Evolutionary conservation across 73 alveolate species (phyloP), one percentile per base, ranked within the genome.

Genomic region (Durusdinium trenchii): DNA sequence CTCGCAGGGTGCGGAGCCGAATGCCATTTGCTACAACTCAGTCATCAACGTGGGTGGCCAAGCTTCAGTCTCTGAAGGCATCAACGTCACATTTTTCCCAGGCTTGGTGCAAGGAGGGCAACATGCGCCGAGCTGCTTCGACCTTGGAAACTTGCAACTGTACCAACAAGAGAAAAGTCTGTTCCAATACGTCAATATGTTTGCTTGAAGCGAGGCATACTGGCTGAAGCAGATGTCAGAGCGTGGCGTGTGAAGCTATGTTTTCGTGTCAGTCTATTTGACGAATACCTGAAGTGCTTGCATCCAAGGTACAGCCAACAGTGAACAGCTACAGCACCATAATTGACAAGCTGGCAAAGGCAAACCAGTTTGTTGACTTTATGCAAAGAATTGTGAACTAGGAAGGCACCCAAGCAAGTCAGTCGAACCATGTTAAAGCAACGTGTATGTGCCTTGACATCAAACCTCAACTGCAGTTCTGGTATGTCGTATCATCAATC

Each of bases 241-340:
- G n/a, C 95, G 95, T 18, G 95, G 95, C 6, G 95, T 60, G 48
- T 18, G 87, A 57, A 57, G 69, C 69, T 23, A 57, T 60, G 73
- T 32, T 23, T 60, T 32, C 1, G 73, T 60, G 18, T 32, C 30
- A 2, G n/a, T 23, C n/a, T 60, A 23, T 32, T 60, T 23, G n/a
- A 57, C 30, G 73, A 60, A 32, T 60, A 23, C 73, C 73, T 23
- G 36, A n/a, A 30, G 42, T 10, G 36, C 18, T 14, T 45, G 62
- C 46, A 9, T 48, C 67, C 46, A 2, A 61, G 95, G 95, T 86
- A 12, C 99, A 93, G 99, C 99, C 99, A 46, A 93, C 99, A 6
- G 99, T 93, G n/a, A 93, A 93, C 83, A 93, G 99, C 92, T 93
- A 93, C 99, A 93, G 99, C 99, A 93, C 99, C 48, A 93, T 93